Evolutionary conservation across 192 early-diverging fungal genomes (phyloP), one percentile per base, ranked within the genome.

Genomic region (Lobosporangium transversale): DNA sequence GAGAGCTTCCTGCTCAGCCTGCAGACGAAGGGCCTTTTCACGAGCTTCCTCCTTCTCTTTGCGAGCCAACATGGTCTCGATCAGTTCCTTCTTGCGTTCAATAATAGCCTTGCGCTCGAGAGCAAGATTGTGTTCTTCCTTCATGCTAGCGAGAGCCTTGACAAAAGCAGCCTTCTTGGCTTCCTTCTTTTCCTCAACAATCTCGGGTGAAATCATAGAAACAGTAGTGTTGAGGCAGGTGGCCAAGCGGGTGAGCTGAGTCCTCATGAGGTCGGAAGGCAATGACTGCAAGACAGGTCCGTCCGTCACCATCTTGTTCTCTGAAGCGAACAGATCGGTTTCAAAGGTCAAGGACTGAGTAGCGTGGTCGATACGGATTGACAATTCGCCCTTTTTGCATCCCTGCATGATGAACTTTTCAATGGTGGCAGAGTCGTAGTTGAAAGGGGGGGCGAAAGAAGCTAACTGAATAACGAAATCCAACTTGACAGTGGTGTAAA

Each of bases 321-420:
- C 81, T 27, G 94, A 84, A 35, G 87, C 80, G 56, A 97, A 98
- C 32, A 95, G 79, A 61, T 98, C 94, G 18, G 91, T 94, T 71
- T 97, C 96, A 66, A 99, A 99, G 32, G 91, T 92, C 58, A 98
- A 87, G 44, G 90, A 91, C 57, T 90, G 92, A 17, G 94, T 87
- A 59, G 89, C 87, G 84, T 98, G 95, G 85, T 99, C 94, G 58
- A 99, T 87, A 53, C 96, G 92, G 67, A 99, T 97, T 53, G 88
- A 88, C 68, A 99, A 87, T 79, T 99, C 98, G 30, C 95, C 95
- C 79, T 94, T 95, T 50, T 95, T 91, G 78, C 93, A 94, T 35
- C 97, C 98, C 82, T 96, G 92, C 94, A 98, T 96, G 63, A 99
- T 94, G 80, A 99, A 97, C 78, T 96, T 94, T 86, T 99, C 98